Evolutionary conservation across 2,329 filamentous ascomycete species (phyloP).

Genomic region (Exophiala dermatitidis): DNA sequence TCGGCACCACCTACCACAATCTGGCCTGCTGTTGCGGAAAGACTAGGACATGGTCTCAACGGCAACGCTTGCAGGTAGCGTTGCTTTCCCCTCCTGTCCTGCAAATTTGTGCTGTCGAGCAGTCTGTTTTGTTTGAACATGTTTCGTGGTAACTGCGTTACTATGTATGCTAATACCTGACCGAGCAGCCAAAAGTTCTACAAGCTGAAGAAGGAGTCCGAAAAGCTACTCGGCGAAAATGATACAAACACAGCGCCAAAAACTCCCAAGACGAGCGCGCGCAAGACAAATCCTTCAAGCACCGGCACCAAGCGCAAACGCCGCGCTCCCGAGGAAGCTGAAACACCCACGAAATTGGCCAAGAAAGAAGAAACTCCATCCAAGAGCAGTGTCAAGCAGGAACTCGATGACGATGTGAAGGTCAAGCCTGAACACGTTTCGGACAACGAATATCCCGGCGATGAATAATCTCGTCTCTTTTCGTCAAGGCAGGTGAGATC

Average conservation of each 20-base stretch:
- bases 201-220: constrained; percentile 26
- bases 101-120: neutral
- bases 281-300: neutral
- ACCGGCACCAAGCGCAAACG: constrained; percentile 14
- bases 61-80: constrained; percentile 23
- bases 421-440: neutral
- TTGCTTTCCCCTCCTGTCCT: neutral
- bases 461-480: too few species aligned
- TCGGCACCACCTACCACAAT: constrained; percentile 9
- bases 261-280: constrained; percentile 4
- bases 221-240: constrained; percentile 15
- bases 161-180: constrained; percentile 11
- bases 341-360: too few species aligned
- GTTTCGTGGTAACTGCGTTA: too few species aligned
- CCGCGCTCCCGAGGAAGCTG: neutral
- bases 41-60: constrained; percentile 21
- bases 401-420: neutral
- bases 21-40: constrained; percentile 25
- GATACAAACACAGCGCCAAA: neutral
- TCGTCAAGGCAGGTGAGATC: too few species aligned
- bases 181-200: constrained; percentile 26
- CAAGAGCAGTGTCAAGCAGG: constrained; percentile 6
- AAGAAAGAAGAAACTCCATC: constrained; percentile 2
- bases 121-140: neutral
- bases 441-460: neutral